These are phyloP conservation scores for Pseudopithomyces chartarum DNA, from an alignment of 2,329 filamentous ascomycete species.

Conservation along the genomic window DNA sequence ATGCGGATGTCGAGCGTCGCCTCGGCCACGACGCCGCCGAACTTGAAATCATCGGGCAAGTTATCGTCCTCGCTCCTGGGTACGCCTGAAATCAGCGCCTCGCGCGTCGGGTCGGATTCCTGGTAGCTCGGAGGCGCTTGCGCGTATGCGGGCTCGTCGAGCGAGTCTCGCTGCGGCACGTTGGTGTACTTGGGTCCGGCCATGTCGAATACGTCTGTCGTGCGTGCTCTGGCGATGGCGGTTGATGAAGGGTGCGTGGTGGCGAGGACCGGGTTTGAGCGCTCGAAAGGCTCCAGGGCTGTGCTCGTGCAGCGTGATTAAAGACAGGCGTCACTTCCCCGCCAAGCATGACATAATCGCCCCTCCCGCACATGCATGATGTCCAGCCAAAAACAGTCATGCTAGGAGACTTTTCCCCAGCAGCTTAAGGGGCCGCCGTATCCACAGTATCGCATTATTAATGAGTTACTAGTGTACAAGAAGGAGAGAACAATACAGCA, in stretches of 20 bases:
- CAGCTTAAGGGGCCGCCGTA: no score
- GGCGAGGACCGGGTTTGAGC: background rate
- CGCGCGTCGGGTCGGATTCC: conserved; percentile 60
- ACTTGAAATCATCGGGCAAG: conserved; percentile 97
- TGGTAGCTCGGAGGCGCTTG: conserved; percentile 84
- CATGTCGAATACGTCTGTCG: conserved; percentile 55
- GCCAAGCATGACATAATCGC: conserved; percentile 15
- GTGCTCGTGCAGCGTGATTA: conserved; percentile 4
- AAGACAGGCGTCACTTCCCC: conserved; percentile 6
- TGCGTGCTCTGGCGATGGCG: background rate
- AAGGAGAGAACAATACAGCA: no score
- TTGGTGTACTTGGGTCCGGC: conserved; percentile 81
- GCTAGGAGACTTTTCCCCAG: background rate
- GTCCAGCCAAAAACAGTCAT: background rate
- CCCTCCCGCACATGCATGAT: background rate
- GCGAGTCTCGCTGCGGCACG: conserved; percentile 84
- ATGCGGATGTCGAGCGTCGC: conserved; percentile 94
- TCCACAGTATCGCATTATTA: no score
- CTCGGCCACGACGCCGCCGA: conserved; percentile 90
- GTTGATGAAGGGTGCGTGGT: conserved; percentile 2
- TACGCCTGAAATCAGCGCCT: conserved; percentile 65
- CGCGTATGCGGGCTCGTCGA: conserved; percentile 70
- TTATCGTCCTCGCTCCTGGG: conserved; percentile 86
- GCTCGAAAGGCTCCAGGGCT: background rate
- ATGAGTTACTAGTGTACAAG: no score